Base-by-base conservation (phyloP, 2,329 filamentous ascomycete species). In the Neobulgaria alba region DNA sequence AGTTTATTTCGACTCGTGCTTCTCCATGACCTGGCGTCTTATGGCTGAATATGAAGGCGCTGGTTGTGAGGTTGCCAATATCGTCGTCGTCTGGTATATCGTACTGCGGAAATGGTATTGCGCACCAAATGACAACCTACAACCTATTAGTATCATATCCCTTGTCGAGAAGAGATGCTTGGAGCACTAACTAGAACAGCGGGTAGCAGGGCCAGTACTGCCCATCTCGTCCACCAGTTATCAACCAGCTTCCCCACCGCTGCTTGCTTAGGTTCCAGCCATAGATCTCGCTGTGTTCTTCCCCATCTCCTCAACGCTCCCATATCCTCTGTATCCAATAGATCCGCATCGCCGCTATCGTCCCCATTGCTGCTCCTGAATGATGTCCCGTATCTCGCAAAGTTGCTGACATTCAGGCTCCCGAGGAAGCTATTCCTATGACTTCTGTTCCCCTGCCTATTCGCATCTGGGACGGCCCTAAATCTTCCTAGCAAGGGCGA, bases 81-180 rank as follows among this genome's bases (percentile, higher is more conserved):
- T 65, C 62, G 42, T 68, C 63, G 29, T 69, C 63, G 42, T 65
- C 59, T 1, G 64, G 64, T 14, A 81, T 57, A 2, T 70, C 65
- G 53, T 80, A 81, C 52, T 79, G 72, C 15, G 79, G 79, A 46
- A 82, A 77, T 0, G 79, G 79, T 34, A 82, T 53, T 3, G 78
- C 72, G 53, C 77, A 81, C 79, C 79, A 82, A 10, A 66, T 67
- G 37, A 82, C 70, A 21, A 75, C 73, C 75, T 78, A 19, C 5
- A n/a, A 45, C 30, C 42, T 30, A 38, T 29, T 10, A 35, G 53
- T 32, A 54, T 50, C 33, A 20, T 19, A 19, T 38, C 23, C n/a
- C 10, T 18, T 18, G 10, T n/a, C 12, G 8, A 12, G 15, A 12
- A 7, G 8, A 30, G 18, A n/a, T n/a, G n/a, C n/a, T n/a, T 29